Base-by-base conservation (phyloP, 441 rosid species). In the Corymbia citriodora region DNA sequence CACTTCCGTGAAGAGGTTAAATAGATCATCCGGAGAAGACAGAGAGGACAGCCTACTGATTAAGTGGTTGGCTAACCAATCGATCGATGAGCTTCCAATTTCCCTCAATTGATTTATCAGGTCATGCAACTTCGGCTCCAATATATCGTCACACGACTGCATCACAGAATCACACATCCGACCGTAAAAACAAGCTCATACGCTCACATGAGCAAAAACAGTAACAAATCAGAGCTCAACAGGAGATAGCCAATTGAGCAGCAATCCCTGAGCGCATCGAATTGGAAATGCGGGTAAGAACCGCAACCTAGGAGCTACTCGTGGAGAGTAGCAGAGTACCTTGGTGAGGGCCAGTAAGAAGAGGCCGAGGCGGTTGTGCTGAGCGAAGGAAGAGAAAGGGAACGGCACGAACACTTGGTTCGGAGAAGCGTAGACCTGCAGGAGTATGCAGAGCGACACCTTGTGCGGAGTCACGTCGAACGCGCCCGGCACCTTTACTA, bases 301-400 rank as follows among this genome's bases (percentile, higher is more conserved):
- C 25, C 88, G 54, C 88, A 36, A 52, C 63, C 57, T 17, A 33
- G 27, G 65, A 55, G 61, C 48, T 23, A 23, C 48, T 57, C 50
- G 45, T 5, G 49, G 88, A 79, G 85, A 79, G 52, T 1, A 45
- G 29, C 5, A 16, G 36, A 55, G 85, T 70, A 96, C 99, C 99
- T 97, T 98, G 18, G 96, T 95, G 92, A 97, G 97, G 92, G 98
- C 95, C 83, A 98, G 90, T 87, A 97, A 91, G 94, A 93, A 97
- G 82, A 97, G 92, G 86, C 97, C 99, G 88, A 98, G 96, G 90
- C 96, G 97, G 85, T 97, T 98, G 94, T 97, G 99, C 90, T 98
- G 97, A 88, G 99, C 93, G 87, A 97, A 95, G 49, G 99, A 94
- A 81, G 97, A 91, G 94, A 96, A 97, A 92, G 96, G 94, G 90